These are phyloP conservation scores for Rosa rugosa DNA, from an alignment of 306 rosid genomes.

Conservation along the genomic window DNA sequence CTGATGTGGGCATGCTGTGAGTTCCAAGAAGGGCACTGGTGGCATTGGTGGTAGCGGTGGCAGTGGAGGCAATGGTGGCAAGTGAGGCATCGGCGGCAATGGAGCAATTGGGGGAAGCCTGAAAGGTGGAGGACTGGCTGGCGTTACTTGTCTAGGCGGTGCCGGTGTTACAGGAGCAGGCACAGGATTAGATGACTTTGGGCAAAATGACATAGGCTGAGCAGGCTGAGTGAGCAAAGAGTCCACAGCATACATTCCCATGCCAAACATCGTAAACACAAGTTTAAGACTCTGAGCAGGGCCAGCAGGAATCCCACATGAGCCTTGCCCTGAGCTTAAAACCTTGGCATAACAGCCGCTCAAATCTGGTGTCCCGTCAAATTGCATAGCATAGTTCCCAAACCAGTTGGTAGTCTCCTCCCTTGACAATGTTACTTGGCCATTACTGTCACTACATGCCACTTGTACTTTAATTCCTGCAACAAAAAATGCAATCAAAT, in stretches of 20 bases:
- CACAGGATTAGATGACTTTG: slow-evolving; percentile 50
- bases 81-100: neutral
- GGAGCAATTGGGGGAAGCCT: slow-evolving; percentile 41
- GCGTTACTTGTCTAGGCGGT: slow-evolving; percentile 9
- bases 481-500: neutral
- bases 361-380: slow-evolving; percentile 77
- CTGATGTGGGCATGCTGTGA: slow-evolving; percentile 74
- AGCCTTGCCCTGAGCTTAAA: slow-evolving; percentile 46
- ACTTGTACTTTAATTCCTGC: slow-evolving; percentile 76
- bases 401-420: slow-evolving; percentile 81
- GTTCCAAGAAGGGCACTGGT: slow-evolving; percentile 52
- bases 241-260: slow-evolving; percentile 70
- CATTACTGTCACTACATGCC: slow-evolving; percentile 62
- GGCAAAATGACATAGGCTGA: slow-evolving; percentile 70
- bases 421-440: slow-evolving; percentile 59
- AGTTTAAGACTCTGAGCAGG: slow-evolving; percentile 67
- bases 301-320: slow-evolving; percentile 62
- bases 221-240: slow-evolving; percentile 80
- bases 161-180: slow-evolving; percentile 38
- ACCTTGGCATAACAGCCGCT: slow-evolving; percentile 57
- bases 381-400: slow-evolving; percentile 60
- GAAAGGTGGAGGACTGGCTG: slow-evolving; percentile 29
- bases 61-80: slow-evolving; percentile 49
- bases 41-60: slow-evolving; percentile 38
- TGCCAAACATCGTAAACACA: slow-evolving; percentile 68